phyloP scores from a whole-genome alignment of 768 basidiomycete species.

The Pulveroboletus sp. region DNA sequence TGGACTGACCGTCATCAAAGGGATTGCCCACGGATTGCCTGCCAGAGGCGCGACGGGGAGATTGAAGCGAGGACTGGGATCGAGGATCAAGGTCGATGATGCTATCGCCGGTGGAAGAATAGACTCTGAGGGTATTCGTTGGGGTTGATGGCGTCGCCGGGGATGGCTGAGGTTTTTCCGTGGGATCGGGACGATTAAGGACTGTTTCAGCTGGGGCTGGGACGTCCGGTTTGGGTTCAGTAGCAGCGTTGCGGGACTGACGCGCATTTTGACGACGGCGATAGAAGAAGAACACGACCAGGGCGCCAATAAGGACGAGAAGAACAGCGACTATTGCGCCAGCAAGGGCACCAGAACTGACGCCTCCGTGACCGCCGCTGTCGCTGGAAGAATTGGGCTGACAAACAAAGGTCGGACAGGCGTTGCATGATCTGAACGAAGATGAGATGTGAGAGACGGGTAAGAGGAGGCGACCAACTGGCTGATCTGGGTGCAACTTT shows the following conservation, averaged over 20 bases:
- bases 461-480: constrained; percentile 41
- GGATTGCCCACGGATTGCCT: constrained; percentile 50
- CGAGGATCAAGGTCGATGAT: constrained; percentile 63
- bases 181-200: constrained; percentile 80
- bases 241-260: constrained; percentile 27
- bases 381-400: constrained; percentile 30
- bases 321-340: constrained; percentile 69
- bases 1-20: constrained; percentile 75
- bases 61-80: constrained; percentile 33
- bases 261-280: constrained; percentile 53
- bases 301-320: constrained; percentile 52
- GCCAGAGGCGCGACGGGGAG: constrained; percentile 16
- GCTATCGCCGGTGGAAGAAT: constrained; percentile 43
- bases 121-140: constrained; percentile 45
- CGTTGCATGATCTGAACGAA: constrained; percentile 50
- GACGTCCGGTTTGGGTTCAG: constrained; percentile 52
- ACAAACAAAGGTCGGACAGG: constrained; percentile 55
- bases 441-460: constrained; percentile 4
- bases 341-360: constrained; percentile 69
- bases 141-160: constrained; percentile 4
- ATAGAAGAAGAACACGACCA: constrained; percentile 60
- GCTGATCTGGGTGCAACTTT: constrained; percentile 60
- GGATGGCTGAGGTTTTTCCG: constrained; percentile 48
- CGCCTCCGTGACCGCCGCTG: constrained; percentile 36
- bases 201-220: constrained; percentile 77